These are phyloP conservation scores for Clarireedia homoeocarpa DNA, from an alignment of 2,329 filamentous ascomycete genomes.

Conservation along the genomic window DNA sequence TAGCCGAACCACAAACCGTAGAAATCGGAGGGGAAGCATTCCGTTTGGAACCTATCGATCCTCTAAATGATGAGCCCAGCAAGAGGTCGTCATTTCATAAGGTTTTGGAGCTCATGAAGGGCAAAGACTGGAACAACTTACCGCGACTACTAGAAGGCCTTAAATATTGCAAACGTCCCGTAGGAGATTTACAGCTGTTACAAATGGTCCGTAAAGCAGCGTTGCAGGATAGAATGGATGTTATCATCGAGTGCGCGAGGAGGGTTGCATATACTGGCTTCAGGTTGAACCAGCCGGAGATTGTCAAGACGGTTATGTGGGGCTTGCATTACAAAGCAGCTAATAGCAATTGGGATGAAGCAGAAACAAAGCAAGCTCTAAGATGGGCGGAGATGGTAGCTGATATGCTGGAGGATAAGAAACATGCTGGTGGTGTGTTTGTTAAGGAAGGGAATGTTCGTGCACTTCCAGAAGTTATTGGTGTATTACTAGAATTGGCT, in stretches of 20 bases:
- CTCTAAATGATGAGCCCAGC: slow-evolving; percentile 17
- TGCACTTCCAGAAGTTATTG: slow-evolving; percentile 33
- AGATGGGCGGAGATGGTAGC: slow-evolving; percentile 25
- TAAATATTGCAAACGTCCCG: slow-evolving; percentile 8
- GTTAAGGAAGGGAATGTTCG: slow-evolving; percentile 29
- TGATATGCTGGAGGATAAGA: slow-evolving; percentile 23
- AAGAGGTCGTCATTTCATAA: slow-evolving; percentile 8
- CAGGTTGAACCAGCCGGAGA: slow-evolving; percentile 12
- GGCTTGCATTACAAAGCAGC: slow-evolving; percentile 20
- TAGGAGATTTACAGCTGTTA: not conserved
- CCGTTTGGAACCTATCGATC: slow-evolving; percentile 23
- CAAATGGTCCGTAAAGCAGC: slow-evolving; percentile 15
- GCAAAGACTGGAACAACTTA: slow-evolving; percentile 29
- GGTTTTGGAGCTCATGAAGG: slow-evolving; percentile 25
- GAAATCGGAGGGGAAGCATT: slow-evolving; percentile 47
- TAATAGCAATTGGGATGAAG: slow-evolving; percentile 15
- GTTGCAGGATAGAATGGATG: slow-evolving; percentile 18
- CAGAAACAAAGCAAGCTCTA: slow-evolving; percentile 24
- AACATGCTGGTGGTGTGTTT: slow-evolving; percentile 14
- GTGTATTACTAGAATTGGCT: slow-evolving; percentile 36
- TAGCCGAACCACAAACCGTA: slow-evolving; percentile 48
- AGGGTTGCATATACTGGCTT: slow-evolving; percentile 24
- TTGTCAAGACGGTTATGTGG: slow-evolving; percentile 17
- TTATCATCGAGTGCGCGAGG: slow-evolving; percentile 26
- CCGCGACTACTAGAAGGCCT: slow-evolving; percentile 27